Conservation (phyloP, 106 monocot genomes). For the Phalaenopsis aphrodite region DNA sequence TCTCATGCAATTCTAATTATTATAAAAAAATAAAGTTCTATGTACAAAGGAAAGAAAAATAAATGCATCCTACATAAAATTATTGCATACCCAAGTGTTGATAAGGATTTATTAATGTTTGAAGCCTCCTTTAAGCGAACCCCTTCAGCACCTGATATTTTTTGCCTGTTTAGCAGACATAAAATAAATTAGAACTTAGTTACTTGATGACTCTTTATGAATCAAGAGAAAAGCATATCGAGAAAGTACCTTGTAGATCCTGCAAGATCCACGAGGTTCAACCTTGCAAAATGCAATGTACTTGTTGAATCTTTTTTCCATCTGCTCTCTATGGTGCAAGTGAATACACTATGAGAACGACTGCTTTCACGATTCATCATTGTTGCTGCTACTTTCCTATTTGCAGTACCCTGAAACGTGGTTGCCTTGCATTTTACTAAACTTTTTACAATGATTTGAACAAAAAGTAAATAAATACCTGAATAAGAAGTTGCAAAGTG, state of each 20-base stretch:
- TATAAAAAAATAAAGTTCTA: background rate
- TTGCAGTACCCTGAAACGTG: conserved; percentile 62
- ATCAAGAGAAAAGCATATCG: background rate
- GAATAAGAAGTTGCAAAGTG: conserved; percentile 69
- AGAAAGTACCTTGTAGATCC: conserved; percentile 79
- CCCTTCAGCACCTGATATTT: conserved; percentile 10
- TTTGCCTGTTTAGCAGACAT: conserved; percentile 51
- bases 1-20: background rate
- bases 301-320: conserved; percentile 75
- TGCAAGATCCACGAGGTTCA: conserved; percentile 95
- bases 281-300: conserved; percentile 76
- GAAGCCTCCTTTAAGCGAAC: conserved; percentile 83
- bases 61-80: background rate
- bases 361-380: conserved; percentile 97
- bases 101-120: conserved; percentile 87
- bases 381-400: conserved; percentile 89
- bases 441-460: background rate
- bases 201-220: background rate
- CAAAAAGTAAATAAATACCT: conserved; percentile 22
- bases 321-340: conserved; percentile 85
- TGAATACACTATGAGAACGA: conserved; percentile 93
- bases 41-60: background rate
- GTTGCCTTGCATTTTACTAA: background rate
- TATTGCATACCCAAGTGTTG: conserved; percentile 69
- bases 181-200: background rate